Conservation (phyloP, 768 basidiomycete species). For the Pisolithus albus region DNA sequence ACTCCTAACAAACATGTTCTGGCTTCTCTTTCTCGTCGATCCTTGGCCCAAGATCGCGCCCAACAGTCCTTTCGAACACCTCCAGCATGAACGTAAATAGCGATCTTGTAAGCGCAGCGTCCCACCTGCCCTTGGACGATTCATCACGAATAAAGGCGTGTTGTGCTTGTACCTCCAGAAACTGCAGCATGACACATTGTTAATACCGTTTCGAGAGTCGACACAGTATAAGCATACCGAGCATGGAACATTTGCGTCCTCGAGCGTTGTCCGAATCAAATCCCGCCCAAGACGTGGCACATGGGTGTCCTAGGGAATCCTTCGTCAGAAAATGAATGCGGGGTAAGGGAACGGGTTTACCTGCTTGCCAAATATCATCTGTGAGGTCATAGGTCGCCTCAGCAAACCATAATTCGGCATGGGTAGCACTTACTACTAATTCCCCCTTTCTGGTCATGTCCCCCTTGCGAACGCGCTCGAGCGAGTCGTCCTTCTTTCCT, state of each 20-base stretch:
- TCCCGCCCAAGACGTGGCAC: conserved; percentile 84
- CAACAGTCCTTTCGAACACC: conserved; percentile 84
- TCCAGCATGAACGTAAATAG: conserved; percentile 88
- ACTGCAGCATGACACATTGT: conserved; percentile 37
- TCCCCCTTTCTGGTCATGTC: conserved; percentile 77
- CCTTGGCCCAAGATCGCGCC: conserved; percentile 74
- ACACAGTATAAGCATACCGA: conserved; percentile 46
- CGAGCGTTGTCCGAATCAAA: conserved; percentile 73
- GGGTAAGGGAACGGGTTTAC: conserved; percentile 27
- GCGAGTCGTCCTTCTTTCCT: conserved; percentile 77
- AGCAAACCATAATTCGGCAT: background rate
- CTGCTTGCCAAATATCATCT: conserved; percentile 97
- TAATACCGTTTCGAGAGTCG: conserved; percentile 1
- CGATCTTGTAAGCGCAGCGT: conserved; percentile 80
- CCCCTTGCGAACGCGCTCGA: conserved; percentile 64
- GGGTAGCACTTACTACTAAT: conserved; percentile 53
- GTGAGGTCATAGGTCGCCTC: background rate
- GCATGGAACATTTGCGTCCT: conserved; percentile 66
- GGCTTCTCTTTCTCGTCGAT: conserved; percentile 38
- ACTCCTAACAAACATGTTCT: conserved; percentile 64
- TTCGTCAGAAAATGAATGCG: background rate
- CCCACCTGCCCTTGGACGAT: conserved; percentile 90
- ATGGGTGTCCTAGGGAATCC: conserved; percentile 68
- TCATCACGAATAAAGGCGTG: conserved; percentile 96
- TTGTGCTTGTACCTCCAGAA: conserved; percentile 94